phyloP scores from a whole-genome alignment of 2,329 filamentous ascomycete species.

The Nothophaeocryptopus gaeumannii region DNA sequence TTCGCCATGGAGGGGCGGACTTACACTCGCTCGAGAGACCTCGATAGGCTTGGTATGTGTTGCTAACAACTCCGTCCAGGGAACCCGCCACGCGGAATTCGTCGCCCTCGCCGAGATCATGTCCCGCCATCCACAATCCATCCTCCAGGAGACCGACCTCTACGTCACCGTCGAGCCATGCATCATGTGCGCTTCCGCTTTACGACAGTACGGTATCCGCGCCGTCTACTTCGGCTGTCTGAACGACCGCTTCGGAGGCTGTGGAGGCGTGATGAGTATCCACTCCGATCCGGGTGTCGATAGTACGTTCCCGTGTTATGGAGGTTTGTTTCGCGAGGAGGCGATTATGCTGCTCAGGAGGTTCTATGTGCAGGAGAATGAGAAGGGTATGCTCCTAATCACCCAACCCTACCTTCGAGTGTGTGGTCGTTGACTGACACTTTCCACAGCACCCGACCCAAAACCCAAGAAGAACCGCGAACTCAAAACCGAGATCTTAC shows the following conservation, averaged over 20 bases:
- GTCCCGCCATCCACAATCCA: slow-evolving; percentile 60
- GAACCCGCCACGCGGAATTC: slow-evolving; percentile 93
- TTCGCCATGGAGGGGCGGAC: too few species aligned
- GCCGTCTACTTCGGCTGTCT: slow-evolving; percentile 92
- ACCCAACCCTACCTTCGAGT: background rate
- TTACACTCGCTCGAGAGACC: too few species aligned
- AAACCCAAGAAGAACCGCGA: slow-evolving; percentile 63
- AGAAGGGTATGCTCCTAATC: slow-evolving; percentile 63
- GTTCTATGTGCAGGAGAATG: slow-evolving; percentile 98
- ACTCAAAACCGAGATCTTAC: slow-evolving; percentile 58
- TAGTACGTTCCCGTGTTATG: slow-evolving; percentile 74
- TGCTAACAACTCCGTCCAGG: slow-evolving; percentile 46
- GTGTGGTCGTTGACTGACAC: background rate
- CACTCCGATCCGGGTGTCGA: slow-evolving; percentile 76
- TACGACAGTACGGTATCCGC: slow-evolving; percentile 82
- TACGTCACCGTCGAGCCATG: slow-evolving; percentile 99
- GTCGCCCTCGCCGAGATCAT: slow-evolving; percentile 73
- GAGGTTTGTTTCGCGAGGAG: slow-evolving; percentile 85
- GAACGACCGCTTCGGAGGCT: slow-evolving; percentile 96
- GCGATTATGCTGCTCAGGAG: slow-evolving; percentile 87
- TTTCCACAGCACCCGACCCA: slow-evolving; percentile 56
- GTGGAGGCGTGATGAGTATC: slow-evolving; percentile 85
- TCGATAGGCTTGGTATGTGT: too few species aligned
- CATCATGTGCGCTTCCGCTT: slow-evolving; percentile 94
- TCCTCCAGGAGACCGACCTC: slow-evolving; percentile 72